Evolutionary conservation across 1,284 basidiomycete species (phyloP).

Genomic region (Naganishia sp.): DNA sequence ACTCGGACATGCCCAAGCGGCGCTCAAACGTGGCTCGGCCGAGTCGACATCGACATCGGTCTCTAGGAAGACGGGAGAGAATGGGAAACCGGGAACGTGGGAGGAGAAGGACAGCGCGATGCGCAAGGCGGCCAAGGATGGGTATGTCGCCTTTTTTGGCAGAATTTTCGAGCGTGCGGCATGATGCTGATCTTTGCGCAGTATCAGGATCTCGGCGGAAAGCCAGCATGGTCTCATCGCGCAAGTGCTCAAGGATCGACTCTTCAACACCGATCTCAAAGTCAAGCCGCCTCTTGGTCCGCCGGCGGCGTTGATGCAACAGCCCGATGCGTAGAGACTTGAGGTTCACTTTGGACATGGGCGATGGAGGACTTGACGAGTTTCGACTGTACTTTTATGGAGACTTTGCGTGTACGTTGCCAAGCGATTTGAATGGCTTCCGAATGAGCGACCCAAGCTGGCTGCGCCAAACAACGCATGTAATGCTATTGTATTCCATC

Average conservation of each 20-base stretch:
- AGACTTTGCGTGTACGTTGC: too few relatives aligned
- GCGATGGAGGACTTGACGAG: too few relatives aligned
- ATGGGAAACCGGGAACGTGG: conserved; percentile 30
- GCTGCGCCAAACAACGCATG: not conserved
- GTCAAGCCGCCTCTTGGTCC: conserved; percentile 14
- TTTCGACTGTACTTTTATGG: too few relatives aligned
- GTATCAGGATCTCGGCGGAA: conserved; percentile 80
- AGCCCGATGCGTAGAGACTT: conserved; percentile 13
- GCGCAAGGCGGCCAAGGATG: conserved; percentile 77
- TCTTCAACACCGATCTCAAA: conserved; percentile 48
- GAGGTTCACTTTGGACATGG: not conserved
- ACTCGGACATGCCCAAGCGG: conserved; percentile 54
- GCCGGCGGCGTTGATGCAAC: conserved; percentile 23
- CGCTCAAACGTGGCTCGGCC: conserved; percentile 60
- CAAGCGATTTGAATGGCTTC: not conserved
- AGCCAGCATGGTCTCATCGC: conserved; percentile 87
- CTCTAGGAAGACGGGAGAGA: conserved; percentile 34
- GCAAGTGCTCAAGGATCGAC: conserved; percentile 77
- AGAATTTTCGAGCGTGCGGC: not conserved
- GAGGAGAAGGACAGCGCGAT: conserved; percentile 59
- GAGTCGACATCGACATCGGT: conserved; percentile 16
- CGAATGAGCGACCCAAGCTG: too few relatives aligned
- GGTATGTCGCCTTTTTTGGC: conserved; percentile 58
- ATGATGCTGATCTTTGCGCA: conserved; percentile 45
- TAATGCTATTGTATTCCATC: conserved; percentile 18